Evolutionary conservation across 495 filamentous ascomycete genomes (phyloP).

Genomic region (Pyrenula massariospora): DNA sequence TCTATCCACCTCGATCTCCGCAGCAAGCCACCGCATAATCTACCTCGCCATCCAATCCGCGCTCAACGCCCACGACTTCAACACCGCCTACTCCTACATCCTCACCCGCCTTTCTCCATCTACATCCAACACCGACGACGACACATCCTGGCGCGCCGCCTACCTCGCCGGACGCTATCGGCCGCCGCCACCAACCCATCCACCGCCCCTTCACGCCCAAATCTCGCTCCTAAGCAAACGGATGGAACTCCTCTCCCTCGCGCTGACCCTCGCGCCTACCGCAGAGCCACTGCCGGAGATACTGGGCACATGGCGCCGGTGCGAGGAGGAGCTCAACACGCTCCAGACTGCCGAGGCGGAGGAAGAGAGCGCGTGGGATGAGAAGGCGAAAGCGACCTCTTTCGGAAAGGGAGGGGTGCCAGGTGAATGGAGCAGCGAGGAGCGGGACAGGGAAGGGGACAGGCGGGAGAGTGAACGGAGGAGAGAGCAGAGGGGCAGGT

Average conservation of each 20-base stretch:
- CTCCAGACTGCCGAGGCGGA: constrained; percentile 59
- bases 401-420: constrained; percentile 42
- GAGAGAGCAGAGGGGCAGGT: constrained; percentile 19
- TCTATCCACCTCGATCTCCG: constrained; percentile 2
- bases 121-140: constrained; percentile 36
- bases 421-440: constrained; percentile 46
- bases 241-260: constrained; percentile 80
- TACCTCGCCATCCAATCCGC: constrained; percentile 85
- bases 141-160: constrained; percentile 86
- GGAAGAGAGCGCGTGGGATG: constrained; percentile 63
- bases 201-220: constrained; percentile 21
- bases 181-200: constrained; percentile 20
- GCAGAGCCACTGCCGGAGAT: constrained; percentile 71
- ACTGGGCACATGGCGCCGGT: constrained; percentile 69
- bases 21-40: constrained; percentile 56
- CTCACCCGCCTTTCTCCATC: constrained; percentile 48
- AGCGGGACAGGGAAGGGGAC: constrained; percentile 31
- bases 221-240: constrained; percentile 48
- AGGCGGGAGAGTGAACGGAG: constrained; percentile 25
- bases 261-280: constrained; percentile 66
- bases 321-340: constrained; percentile 71
- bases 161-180: constrained; percentile 78
- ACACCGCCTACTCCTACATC: constrained; percentile 93
- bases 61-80: constrained; percentile 79
- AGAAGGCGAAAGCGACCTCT: constrained; percentile 38